These are phyloP conservation scores for Galerina marginata DNA, from an alignment of 768 basidiomycete genomes.

Conservation along the genomic window DNA sequence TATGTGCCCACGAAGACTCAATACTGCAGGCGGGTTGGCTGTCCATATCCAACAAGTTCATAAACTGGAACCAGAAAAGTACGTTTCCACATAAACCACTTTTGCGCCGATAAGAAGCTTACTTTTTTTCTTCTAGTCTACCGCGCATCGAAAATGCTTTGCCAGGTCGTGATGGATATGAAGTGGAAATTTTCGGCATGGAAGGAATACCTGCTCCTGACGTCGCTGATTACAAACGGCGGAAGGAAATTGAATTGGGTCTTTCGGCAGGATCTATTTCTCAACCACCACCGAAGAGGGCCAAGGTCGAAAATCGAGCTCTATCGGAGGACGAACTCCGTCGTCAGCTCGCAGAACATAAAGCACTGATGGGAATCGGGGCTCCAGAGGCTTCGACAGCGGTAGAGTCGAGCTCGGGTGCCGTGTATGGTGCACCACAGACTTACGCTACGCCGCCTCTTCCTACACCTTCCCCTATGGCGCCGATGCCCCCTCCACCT, in stretches of 20 bases:
- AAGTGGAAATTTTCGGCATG: constrained; percentile 99
- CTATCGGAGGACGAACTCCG: constrained; percentile 85
- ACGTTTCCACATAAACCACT: constrained; percentile 28
- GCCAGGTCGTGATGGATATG: constrained; percentile 95
- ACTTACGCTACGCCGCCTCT: constrained; percentile 62
- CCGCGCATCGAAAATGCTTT: constrained; percentile 96
- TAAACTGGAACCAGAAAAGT: constrained; percentile 97
- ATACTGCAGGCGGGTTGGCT: constrained; percentile 96
- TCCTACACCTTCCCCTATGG: constrained; percentile 40
- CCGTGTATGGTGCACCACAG: constrained; percentile 77
- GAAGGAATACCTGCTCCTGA: constrained; percentile 96
- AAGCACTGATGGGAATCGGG: constrained; percentile 79
- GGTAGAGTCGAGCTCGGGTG: constrained; percentile 42
- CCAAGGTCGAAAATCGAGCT: constrained; percentile 77
- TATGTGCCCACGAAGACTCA: constrained; percentile 92
- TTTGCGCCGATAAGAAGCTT: background rate
- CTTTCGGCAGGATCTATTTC: constrained; percentile 82
- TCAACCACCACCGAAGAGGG: constrained; percentile 80
- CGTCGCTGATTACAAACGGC: constrained; percentile 93
- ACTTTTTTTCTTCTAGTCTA: constrained; percentile 45
- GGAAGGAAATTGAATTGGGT: constrained; percentile 94
- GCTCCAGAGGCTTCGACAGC: constrained; percentile 34
- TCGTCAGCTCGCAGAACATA: constrained; percentile 88
- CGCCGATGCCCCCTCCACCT: constrained; percentile 36
- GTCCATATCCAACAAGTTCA: constrained; percentile 99